Evolutionary conservation across 352 stramenopile genomes (phyloP).

Genomic region (Pythium phragmiticola): DNA sequence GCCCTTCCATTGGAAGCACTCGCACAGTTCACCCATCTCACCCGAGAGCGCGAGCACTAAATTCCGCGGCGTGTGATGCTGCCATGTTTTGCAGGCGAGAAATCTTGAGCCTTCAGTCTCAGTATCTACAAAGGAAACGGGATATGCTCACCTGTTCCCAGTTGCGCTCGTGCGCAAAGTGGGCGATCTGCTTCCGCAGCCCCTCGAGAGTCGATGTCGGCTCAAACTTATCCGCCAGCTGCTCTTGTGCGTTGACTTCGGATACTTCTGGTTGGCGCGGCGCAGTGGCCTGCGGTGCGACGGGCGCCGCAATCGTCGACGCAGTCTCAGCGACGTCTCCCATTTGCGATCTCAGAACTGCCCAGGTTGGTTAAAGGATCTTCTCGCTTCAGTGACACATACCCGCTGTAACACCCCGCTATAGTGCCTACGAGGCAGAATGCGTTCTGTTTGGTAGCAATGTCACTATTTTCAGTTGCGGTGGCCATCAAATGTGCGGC

Average conservation of each 20-base stretch:
- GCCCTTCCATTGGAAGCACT: conserved; percentile 89
- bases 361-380: not conserved
- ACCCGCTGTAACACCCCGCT: not conserved
- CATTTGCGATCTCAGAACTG: conserved; percentile 8
- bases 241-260: not conserved
- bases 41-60: conserved; percentile 84
- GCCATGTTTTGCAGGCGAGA: not conserved
- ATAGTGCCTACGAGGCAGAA: not conserved
- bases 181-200: conserved; percentile 26
- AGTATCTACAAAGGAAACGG: not conserved
- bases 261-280: not conserved
- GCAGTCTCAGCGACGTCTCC: conserved; percentile 4
- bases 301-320: not conserved
- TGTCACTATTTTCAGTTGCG: conserved; percentile 12
- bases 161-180: conserved; percentile 31
- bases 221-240: conserved; percentile 15
- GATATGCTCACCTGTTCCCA: conserved; percentile 21
- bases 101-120: not conserved
- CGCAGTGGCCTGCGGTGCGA: not conserved
- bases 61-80: conserved; percentile 59
- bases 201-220: conserved; percentile 27
- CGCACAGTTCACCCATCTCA: conserved; percentile 88
- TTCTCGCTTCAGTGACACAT: not conserved
- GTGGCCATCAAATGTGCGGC: conserved; percentile 31
- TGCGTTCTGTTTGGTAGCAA: not conserved